These are phyloP conservation scores for Yamadazyma atmosphaerica DNA, from an alignment of 1,139 yeast species.

Conservation along the genomic window DNA sequence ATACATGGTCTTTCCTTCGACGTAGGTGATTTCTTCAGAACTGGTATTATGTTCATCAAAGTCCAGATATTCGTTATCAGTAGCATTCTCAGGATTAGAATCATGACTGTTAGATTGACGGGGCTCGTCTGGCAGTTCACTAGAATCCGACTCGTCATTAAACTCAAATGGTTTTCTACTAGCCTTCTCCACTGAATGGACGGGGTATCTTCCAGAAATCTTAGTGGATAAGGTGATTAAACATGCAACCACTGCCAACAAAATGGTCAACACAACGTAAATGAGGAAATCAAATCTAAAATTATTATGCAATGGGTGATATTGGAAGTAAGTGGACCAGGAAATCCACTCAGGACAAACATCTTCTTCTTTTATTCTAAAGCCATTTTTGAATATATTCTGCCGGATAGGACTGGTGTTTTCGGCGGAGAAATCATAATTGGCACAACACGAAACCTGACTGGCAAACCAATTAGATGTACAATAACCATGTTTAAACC, in stretches of 20 bases:
- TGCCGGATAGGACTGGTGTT: slow-evolving; percentile 1
- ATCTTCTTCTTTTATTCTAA: slow-evolving; percentile 14
- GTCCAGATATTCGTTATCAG: slow-evolving; percentile 3
- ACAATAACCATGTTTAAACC: slow-evolving; percentile 58
- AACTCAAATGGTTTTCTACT: not conserved
- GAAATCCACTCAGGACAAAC: slow-evolving; percentile 45
- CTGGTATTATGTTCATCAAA: slow-evolving; percentile 1
- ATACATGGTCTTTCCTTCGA: slow-evolving; percentile 37
- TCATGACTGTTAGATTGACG: not conserved
- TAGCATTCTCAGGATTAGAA: not conserved
- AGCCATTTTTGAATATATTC: slow-evolving; percentile 26
- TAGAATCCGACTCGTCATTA: slow-evolving; percentile 2
- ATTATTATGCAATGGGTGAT: slow-evolving; percentile 17
- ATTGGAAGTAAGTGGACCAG: slow-evolving; percentile 40
- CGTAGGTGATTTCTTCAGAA: slow-evolving; percentile 1
- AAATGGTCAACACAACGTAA: slow-evolving; percentile 41
- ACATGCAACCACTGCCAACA: slow-evolving; percentile 50
- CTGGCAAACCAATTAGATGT: slow-evolving; percentile 45
- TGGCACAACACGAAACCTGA: slow-evolving; percentile 46
- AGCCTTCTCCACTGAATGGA: slow-evolving; percentile 1
- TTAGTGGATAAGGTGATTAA: slow-evolving; percentile 50
- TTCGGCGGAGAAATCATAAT: not conserved
- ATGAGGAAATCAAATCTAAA: slow-evolving; percentile 33
- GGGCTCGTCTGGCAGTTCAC: slow-evolving; percentile 1
- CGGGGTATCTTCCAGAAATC: slow-evolving; percentile 26